Percentiles rank a stretch among this genome's conserved stretches.
These are phyloP conservation scores for Fomes fomentarius DNA, from an alignment of 1,284 basidiomycete genomes.

Conservation along the genomic window DNA sequence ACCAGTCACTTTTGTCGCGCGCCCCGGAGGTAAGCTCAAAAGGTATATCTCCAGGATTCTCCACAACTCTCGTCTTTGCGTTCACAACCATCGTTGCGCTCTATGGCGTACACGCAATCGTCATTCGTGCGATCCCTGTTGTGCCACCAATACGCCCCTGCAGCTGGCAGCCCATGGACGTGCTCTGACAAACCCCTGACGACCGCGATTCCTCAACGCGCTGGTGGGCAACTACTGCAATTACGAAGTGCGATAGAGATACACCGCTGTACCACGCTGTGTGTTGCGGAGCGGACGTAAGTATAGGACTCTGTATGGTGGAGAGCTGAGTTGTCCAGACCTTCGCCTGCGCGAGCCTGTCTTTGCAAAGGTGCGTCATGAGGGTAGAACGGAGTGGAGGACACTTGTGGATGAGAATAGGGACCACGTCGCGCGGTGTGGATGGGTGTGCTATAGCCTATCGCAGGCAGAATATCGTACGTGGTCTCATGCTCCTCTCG, in stretches of 20 bases:
- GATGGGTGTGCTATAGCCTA: conserved; percentile 10
- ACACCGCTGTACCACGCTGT: conserved; percentile 3
- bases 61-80: no score
- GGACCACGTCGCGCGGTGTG: conserved; percentile 6
- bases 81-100: no score
- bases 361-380: conserved; percentile 1
- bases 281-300: conserved; percentile 4
- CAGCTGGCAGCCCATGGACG: no score
- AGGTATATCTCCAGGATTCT: no score
- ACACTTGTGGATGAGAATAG: conserved; percentile 1
- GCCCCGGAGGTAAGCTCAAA: no score
- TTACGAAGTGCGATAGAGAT: neutral
- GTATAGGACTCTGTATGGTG: conserved; percentile 3
- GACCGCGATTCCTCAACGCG: no score
- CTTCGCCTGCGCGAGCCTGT: conserved; percentile 9
- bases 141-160: no score
- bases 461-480: conserved; percentile 10
- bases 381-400: neutral
- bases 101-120: no score
- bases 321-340: conserved; percentile 13
- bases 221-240: neutral
- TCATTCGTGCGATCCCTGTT: no score
- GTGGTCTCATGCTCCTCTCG: neutral
- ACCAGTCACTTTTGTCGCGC: no score
- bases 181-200: no score